A percentile compares a stretch with the other conserved stretches of the same genome.
These are phyloP conservation scores for Aciculoconidium aculeatum DNA, from an alignment of 805 yeast species.

Conservation along the genomic window DNA sequence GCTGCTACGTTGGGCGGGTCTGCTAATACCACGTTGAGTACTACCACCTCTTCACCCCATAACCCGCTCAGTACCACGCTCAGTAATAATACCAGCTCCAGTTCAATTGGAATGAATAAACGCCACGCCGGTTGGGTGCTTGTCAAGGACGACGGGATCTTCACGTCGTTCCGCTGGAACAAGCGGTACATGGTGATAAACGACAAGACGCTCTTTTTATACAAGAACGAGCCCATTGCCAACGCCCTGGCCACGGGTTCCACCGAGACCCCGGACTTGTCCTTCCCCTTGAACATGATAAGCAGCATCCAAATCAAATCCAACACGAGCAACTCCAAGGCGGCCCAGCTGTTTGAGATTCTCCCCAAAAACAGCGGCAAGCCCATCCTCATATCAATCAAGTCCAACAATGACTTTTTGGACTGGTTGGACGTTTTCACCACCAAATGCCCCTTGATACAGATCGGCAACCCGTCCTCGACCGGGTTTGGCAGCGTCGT, in stretches of 20 bases:
- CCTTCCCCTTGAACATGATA: constrained; percentile 34
- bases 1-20: too few species aligned
- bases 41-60: background rate
- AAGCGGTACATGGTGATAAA: constrained; percentile 75
- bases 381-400: constrained; percentile 68
- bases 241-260: constrained; percentile 47
- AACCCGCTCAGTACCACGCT: too few species aligned
- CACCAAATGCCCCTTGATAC: constrained; percentile 63
- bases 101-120: too few species aligned
- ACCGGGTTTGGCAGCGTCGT: background rate
- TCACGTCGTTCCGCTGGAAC: constrained; percentile 88
- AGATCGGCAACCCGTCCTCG: constrained; percentile 20
- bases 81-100: too few species aligned
- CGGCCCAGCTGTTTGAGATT: constrained; percentile 68
- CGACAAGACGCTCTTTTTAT: constrained; percentile 70
- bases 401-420: constrained; percentile 71
- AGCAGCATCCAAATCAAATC: constrained; percentile 56
- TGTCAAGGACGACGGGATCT: constrained; percentile 81
- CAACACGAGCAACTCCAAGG: constrained; percentile 30
- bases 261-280: constrained; percentile 25
- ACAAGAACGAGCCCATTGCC: constrained; percentile 52
- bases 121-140: constrained; percentile 77
- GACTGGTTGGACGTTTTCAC: constrained; percentile 90
- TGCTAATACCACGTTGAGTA: constrained; percentile 3
- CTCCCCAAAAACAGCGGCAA: constrained; percentile 49